A percentile compares a stretch with the other conserved stretches of the same genome.
phyloP scores from a whole-genome alignment of 2,329 filamentous ascomycete species.

The Akanthomyces lecanii region DNA sequence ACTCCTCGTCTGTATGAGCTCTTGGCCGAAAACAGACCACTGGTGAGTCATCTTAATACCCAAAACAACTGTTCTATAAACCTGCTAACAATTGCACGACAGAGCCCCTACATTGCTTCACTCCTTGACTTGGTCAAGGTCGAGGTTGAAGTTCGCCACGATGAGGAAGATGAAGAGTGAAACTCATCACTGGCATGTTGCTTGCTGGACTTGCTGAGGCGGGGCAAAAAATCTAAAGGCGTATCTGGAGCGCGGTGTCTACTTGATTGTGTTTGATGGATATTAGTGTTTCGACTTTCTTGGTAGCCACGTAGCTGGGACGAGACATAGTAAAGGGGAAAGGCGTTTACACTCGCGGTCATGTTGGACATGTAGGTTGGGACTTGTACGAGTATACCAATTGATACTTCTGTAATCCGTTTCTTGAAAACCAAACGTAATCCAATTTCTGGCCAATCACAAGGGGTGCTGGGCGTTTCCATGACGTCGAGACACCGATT shows the following conservation, averaged over 20 bases:
- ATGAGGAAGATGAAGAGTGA: conserved; percentile 13
- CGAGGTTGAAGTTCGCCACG: conserved; percentile 26
- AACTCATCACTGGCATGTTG: not conserved
- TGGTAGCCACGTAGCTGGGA: not conserved
- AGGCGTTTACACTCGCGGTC: not conserved
- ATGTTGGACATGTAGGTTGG: not conserved
- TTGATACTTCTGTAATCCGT: not conserved
- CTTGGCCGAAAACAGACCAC: conserved; percentile 61
- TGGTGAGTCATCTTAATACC: conserved; percentile 41
- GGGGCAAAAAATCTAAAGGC: not conserved
- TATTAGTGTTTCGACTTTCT: not conserved
- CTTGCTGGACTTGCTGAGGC: not conserved
- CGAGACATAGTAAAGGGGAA: not conserved
- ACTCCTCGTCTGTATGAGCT: conserved; percentile 63
- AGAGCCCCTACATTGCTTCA: conserved; percentile 40
- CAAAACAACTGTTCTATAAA: not conserved
- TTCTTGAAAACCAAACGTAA: too few relatives aligned
- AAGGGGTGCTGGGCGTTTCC: too few relatives aligned
- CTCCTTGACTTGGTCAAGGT: conserved; percentile 36
- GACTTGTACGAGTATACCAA: conserved; percentile 14
- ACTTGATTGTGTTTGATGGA: not conserved
- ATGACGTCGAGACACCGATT: too few relatives aligned
- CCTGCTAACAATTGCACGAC: conserved; percentile 14
- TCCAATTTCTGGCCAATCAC: too few relatives aligned
- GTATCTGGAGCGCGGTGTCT: conserved; percentile 9